Evolutionary conservation across 108 stramenopile species (phyloP).

Genomic region (Cylindrotheca closterium): DNA sequence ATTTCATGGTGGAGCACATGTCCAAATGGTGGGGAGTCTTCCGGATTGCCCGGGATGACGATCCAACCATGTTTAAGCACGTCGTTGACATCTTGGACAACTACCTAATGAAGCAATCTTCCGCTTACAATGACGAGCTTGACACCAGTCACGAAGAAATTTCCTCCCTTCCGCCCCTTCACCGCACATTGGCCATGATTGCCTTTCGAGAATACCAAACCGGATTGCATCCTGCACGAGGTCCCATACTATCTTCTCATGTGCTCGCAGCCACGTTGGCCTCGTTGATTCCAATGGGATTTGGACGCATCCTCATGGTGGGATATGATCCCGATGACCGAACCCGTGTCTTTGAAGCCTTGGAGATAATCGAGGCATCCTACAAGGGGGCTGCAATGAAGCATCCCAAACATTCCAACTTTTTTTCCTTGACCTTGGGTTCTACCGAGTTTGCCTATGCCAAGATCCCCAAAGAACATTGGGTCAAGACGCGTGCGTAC

Average conservation of each 20-base stretch:
- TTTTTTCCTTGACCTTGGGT: not conserved
- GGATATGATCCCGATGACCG: constrained; percentile 19
- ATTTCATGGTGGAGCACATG: constrained; percentile 57
- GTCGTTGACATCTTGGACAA: constrained; percentile 12
- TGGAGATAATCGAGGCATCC: not conserved
- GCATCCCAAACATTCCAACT: not conserved
- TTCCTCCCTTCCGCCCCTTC: not conserved
- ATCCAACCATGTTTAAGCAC: not conserved
- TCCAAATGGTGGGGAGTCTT: constrained; percentile 40
- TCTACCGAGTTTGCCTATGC: constrained; percentile 1
- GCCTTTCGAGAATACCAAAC: not conserved
- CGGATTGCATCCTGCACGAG: not conserved
- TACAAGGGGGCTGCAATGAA: not conserved
- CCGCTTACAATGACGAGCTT: not conserved
- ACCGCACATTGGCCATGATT: constrained; percentile 10
- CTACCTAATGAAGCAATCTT: constrained; percentile 6
- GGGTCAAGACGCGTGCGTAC: not conserved
- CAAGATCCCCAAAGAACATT: not conserved
- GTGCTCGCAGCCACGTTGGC: constrained; percentile 42
- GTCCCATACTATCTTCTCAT: not conserved
- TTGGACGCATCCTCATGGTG: constrained; percentile 41
- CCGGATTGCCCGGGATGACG: not conserved
- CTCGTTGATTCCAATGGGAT: constrained; percentile 31
- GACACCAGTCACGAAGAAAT: not conserved
- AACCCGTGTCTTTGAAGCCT: not conserved